Evolutionary conservation across 1,284 basidiomycete genomes (phyloP), one percentile per base, ranked within the genome.

Genomic region (Tilletia caries): DNA sequence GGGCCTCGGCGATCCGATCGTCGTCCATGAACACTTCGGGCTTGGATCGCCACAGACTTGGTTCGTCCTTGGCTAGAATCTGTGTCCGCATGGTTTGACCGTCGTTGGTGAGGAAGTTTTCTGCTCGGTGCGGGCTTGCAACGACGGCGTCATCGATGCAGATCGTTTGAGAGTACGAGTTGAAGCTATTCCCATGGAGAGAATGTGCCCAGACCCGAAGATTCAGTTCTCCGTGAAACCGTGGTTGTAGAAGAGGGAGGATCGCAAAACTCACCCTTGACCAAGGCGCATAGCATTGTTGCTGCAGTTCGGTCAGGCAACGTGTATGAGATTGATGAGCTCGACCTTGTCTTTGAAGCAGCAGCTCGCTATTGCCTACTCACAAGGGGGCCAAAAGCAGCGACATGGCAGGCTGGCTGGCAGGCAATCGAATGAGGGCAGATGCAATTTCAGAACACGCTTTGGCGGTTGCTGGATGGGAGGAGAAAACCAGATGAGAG

Each of bases 251-350:
- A 41, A 13, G 6, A 41, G 25, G 4, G 52, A 54, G 25, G 18
- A 18, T 23, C 46, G 20, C 20, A 20, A 50, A 50, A 54, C 52
- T 54, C 52, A 54, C 52, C 52, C 52, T 54, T 54, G 52, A 3
- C 52, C 52, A 25, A 66, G 65, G 34, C 65, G 34, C 65, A 66
- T 66, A 15, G 65, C 65, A 66, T 66, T 66, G 65, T 66, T 66
- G 41, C 65, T 66, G 65, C 2, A 32, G 23, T 23, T n/a, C n/a
- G 25, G 18, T 23, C 46, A 4, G 46, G 20, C 46, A 50, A 20
- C 3, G 46, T 50, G 46, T 50, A n/a, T 23, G 18, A 50, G 46
- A 50, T 50, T 50, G 46, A 50, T 50, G 18, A 50, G 25, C 5
- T n/a, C 46, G 46, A 18, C 20, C 3, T 20, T 20, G 46, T 50